Evolutionary conservation across 345 rosid species (phyloP).

Genomic region (Citrus inodora): DNA sequence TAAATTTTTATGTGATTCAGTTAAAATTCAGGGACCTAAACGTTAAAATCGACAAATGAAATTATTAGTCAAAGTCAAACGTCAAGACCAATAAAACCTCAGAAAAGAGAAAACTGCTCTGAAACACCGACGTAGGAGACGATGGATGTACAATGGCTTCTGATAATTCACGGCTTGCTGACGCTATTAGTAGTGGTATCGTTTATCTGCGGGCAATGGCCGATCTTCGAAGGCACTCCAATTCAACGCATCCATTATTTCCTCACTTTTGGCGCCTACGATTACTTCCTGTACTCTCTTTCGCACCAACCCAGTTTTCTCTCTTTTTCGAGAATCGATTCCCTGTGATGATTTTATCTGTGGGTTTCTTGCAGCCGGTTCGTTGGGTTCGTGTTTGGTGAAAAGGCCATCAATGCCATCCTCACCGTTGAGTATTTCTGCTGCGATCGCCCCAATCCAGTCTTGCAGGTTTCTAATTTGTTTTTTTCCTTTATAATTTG

Average conservation of each 20-base stretch:
- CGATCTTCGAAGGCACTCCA: slow-evolving; percentile 80
- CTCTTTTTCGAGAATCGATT: slow-evolving; percentile 1
- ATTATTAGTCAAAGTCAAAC: background rate
- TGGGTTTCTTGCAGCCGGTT: slow-evolving; percentile 45
- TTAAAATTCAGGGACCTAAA: too few species aligned
- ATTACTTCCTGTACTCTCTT: slow-evolving; percentile 56
- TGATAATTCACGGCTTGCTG: slow-evolving; percentile 62
- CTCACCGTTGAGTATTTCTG: slow-evolving; percentile 60
- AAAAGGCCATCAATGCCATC: slow-evolving; percentile 48
- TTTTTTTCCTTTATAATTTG: background rate
- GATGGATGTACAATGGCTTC: slow-evolving; percentile 74
- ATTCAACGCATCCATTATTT: slow-evolving; percentile 66
- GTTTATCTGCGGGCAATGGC: slow-evolving; percentile 98
- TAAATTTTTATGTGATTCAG: too few species aligned
- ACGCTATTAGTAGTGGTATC: slow-evolving; percentile 64
- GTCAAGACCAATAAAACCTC: background rate
- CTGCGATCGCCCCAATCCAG: slow-evolving; percentile 88
- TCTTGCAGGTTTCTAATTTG: slow-evolving; percentile 48
- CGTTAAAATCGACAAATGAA: too few species aligned
- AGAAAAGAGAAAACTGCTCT: background rate
- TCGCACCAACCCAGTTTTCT: background rate
- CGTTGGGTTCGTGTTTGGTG: slow-evolving; percentile 57
- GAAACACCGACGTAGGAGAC: background rate
- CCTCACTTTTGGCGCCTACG: slow-evolving; percentile 86
- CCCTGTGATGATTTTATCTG: background rate